Base-by-base conservation (phyloP, 2,329 filamentous ascomycete species). In the Dactylellina haptotyla region DNA sequence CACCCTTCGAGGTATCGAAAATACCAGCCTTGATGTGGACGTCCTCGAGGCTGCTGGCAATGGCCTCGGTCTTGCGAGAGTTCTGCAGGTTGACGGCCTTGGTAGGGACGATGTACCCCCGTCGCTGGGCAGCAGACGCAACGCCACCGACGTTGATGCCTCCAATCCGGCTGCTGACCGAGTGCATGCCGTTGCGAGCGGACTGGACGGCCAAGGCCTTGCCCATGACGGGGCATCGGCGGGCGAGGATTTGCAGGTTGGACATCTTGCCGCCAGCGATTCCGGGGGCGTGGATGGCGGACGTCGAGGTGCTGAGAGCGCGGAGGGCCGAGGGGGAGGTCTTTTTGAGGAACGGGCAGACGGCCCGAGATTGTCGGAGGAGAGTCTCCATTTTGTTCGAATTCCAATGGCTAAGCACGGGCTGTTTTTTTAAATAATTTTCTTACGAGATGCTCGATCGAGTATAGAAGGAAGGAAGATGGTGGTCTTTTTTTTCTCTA, bases 181-280 rank as follows among this genome's bases (percentile, higher is more conserved):
- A 64, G 5, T 59, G 54, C 28, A 65, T 30, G 10, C 73, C 70
- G 64, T 75, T 76, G 34, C 77, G 76, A 41, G 87, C 85, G 48
- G 87, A 87, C 85, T 97, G 94, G 39, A 97, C 89, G 75, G 92
- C 91, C 81, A 99, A 87, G 43, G 95, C 95, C 86, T 97, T 96
- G 82, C 93, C 94, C 95, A 99, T 99, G 82, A 99, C 90, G 70
- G 95, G 95, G 87, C 95, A 99, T 82, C 94, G 92, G 80, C 93
- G 90, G 79, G 92, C 95, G 80, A 96, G 88, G 77, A 95, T 88
- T 85, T 98, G 95, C 79, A 99, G 87, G 84, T 97, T 98, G 80
- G 93, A 97, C 88, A 98, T 97, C 82, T 92, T 92, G 79, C 93
- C 92, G 77, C 93, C 94, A 79, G 93, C 91, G 66, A 89, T 90